Evolutionary conservation across 177 flowering plant genomes (phyloP).

Genomic region (Telopea speciosissima): DNA sequence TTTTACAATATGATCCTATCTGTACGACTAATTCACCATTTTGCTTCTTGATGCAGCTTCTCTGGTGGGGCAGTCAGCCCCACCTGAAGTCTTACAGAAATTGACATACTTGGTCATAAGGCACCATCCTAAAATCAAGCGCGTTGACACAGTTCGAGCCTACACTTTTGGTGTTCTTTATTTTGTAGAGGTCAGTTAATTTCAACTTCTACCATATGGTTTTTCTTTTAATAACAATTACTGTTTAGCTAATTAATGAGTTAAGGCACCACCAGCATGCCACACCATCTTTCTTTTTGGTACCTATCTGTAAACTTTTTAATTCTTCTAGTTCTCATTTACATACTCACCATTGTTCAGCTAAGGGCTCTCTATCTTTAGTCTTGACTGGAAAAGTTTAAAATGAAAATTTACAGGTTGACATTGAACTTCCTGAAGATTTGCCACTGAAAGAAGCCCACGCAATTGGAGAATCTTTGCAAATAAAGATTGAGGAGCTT

Average conservation of each 20-base stretch:
- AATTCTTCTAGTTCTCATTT: not conserved
- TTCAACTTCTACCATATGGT: not conserved
- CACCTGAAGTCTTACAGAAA: slow-evolving; percentile 83
- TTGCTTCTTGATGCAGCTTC: slow-evolving; percentile 47
- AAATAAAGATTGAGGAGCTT: slow-evolving; percentile 51
- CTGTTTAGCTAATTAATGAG: not conserved
- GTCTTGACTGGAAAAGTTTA: not conserved
- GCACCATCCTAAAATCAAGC: slow-evolving; percentile 67
- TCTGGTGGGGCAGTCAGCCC: slow-evolving; percentile 86
- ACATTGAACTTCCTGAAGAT: slow-evolving; percentile 89
- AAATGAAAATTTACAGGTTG: slow-evolving; percentile 48
- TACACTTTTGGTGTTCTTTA: slow-evolving; percentile 92
- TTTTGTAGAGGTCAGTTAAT: slow-evolving; percentile 77
- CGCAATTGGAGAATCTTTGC: slow-evolving; percentile 54
- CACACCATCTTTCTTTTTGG: no score
- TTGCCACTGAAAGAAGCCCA: slow-evolving; percentile 75
- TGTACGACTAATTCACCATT: not conserved
- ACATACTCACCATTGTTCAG: not conserved
- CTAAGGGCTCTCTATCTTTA: no score
- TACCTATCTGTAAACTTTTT: not conserved
- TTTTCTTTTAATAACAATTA: no score
- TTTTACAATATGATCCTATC: not conserved
- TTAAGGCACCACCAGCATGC: not conserved
- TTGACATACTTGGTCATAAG: slow-evolving; percentile 76
- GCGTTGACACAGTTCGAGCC: slow-evolving; percentile 89